Evolutionary conservation across 176 grass and related monocot species (phyloP).

Genomic region (Carex kokanica): DNA sequence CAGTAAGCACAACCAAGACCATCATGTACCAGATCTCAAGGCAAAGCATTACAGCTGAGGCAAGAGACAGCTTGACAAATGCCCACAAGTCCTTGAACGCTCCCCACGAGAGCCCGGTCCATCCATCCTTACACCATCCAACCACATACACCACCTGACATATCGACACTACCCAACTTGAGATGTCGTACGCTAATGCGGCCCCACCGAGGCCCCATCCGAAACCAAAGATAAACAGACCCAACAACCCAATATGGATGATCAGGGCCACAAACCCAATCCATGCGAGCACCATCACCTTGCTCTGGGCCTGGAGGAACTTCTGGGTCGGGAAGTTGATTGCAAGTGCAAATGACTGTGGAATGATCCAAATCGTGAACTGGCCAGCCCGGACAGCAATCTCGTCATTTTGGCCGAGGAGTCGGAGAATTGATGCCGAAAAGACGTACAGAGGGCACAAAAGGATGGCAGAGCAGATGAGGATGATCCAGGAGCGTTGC

Average conservation of each 20-base stretch:
- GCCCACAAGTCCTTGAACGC: slow-evolving; percentile 62
- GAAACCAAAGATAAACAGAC: slow-evolving; percentile 49
- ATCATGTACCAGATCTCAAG: slow-evolving; percentile 97
- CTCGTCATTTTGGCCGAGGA: slow-evolving; percentile 56
- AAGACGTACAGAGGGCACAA: slow-evolving; percentile 69
- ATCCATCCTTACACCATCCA: slow-evolving; percentile 48
- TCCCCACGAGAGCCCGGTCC: slow-evolving; percentile 50
- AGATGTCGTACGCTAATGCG: slow-evolving; percentile 51
- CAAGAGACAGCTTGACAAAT: slow-evolving; percentile 61
- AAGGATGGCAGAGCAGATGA: slow-evolving; percentile 40
- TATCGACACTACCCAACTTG: slow-evolving; percentile 40
- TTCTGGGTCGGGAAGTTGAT: slow-evolving; percentile 83
- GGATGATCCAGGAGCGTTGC: slow-evolving; percentile 82
- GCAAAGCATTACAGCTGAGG: slow-evolving; percentile 81
- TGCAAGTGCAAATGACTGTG: slow-evolving; percentile 79
- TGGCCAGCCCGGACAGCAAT: slow-evolving; percentile 51
- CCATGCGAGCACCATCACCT: slow-evolving; percentile 56
- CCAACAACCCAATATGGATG: slow-evolving; percentile 44
- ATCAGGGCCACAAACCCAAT: slow-evolving; percentile 48
- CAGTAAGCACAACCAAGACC: slow-evolving; percentile 80
- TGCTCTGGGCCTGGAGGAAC: slow-evolving; percentile 91
- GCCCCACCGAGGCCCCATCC: slow-evolving; percentile 54
- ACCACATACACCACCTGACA: slow-evolving; percentile 66
- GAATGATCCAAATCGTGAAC: slow-evolving; percentile 59
- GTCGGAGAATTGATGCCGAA: slow-evolving; percentile 38